phyloP scores from a whole-genome alignment of 2,329 filamentous ascomycete genomes.

The Coleophoma crateriformis region DNA sequence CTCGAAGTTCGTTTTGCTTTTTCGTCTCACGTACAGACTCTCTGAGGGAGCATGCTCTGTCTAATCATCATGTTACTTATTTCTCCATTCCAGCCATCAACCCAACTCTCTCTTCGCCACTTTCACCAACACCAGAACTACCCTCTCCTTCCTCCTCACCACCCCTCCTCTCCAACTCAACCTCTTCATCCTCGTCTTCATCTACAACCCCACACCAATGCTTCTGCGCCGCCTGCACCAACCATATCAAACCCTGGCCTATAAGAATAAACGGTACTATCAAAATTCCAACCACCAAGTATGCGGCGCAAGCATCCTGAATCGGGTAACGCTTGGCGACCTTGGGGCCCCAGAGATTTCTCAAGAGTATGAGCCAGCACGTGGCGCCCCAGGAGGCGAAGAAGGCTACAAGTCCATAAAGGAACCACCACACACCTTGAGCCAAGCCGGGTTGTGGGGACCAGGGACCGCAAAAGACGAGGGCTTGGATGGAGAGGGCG shows the following conservation, averaged over 20 bases:
- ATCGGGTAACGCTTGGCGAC: conserved; percentile 5
- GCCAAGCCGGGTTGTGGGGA: not conserved
- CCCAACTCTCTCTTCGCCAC: conserved; percentile 3
- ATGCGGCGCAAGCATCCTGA: not conserved
- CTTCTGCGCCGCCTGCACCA: conserved; percentile 7
- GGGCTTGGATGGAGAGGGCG: conserved; percentile 3
- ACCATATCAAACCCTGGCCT: not conserved
- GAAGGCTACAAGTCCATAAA: not conserved
- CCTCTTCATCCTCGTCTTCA: conserved; percentile 5
- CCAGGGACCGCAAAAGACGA: conserved; percentile 1
- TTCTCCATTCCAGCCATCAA: conserved; percentile 4
- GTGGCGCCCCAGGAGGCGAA: conserved; percentile 1
- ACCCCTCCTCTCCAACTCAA: not conserved
- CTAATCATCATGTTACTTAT: not conserved
- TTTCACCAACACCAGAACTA: not conserved
- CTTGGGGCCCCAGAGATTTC: conserved; percentile 6
- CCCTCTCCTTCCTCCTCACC: conserved; percentile 1
- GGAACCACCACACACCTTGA: conserved; percentile 3
- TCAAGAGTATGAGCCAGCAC: conserved; percentile 6
- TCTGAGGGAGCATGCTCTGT: too few species aligned
- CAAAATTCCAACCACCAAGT: not conserved
- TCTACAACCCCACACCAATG: conserved; percentile 8
- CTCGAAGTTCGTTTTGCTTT: too few species aligned
- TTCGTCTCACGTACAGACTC: too few species aligned
- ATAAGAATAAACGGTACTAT: conserved; percentile 1